Evolutionary conservation across 306 rosid genomes (phyloP).

Genomic region (Inga laurina): DNA sequence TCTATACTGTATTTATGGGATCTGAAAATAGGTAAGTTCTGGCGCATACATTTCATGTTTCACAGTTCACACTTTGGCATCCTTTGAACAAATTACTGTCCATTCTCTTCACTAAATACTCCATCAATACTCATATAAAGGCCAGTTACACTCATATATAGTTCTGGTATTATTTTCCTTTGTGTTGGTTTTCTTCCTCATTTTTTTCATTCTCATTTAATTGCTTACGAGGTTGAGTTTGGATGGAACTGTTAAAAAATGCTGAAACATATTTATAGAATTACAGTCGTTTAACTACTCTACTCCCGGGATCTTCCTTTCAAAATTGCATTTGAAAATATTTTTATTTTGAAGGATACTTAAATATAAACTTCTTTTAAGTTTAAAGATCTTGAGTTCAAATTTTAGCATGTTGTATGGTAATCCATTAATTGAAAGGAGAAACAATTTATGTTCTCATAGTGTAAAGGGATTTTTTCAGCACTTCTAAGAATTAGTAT

Average conservation of each 20-base stretch:
- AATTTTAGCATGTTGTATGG: background rate
- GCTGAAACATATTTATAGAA: conserved; percentile 10
- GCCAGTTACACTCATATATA: background rate
- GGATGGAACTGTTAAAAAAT: background rate
- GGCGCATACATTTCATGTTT: conserved; percentile 14
- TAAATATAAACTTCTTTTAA: background rate
- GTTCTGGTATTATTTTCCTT: conserved; percentile 7
- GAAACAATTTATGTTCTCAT: conserved; percentile 5
- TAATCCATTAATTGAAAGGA: background rate
- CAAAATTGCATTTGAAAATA: conserved; percentile 15
- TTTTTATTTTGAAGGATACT: conserved; percentile 6
- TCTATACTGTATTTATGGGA: conserved; percentile 94
- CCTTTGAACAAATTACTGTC: conserved; percentile 8
- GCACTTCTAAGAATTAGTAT: conserved; percentile 18
- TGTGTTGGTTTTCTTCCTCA: background rate
- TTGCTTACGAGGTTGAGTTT: background rate
- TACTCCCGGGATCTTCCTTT: background rate
- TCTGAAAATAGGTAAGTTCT: conserved; percentile 80
- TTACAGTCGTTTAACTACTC: conserved; percentile 2
- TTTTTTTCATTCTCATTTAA: background rate
- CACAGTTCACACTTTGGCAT: conserved; percentile 6
- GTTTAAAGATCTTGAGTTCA: background rate
- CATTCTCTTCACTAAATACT: conserved; percentile 14
- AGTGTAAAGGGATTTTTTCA: conserved; percentile 3
- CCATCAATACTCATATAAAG: conserved; percentile 5